A percentile compares a stretch with the other conserved stretches of the same genome.
Conservation (phyloP, 352 stramenopile genomes). For the Globisporangium radiosum region DNA sequence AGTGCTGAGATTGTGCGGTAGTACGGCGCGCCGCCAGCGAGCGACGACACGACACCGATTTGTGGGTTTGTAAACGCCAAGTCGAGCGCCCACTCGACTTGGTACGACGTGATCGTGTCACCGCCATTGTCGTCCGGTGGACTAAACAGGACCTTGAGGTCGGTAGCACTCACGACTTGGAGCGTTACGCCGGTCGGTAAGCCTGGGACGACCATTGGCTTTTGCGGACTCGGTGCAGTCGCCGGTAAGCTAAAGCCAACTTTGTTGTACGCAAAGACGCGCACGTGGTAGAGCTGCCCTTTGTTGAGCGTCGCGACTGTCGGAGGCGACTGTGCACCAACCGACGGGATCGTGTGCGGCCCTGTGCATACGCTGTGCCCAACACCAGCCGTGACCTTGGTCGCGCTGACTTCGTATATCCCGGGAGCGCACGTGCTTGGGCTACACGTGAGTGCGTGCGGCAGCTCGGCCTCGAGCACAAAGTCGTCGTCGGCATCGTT, state of each 20-base stretch:
- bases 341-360: conserved; percentile 65
- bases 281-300: conserved; percentile 90
- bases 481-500: conserved; percentile 83
- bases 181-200: conserved; percentile 67
- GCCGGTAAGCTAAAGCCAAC: conserved; percentile 86
- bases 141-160: conserved; percentile 88
- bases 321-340: conserved; percentile 58
- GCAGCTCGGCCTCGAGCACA: conserved; percentile 24
- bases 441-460: conserved; percentile 20
- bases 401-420: conserved; percentile 39
- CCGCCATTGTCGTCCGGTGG: conserved; percentile 78
- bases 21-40: conserved; percentile 58
- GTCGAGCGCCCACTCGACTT: conserved; percentile 89
- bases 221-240: conserved; percentile 43
- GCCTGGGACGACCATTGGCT: conserved; percentile 75
- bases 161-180: conserved; percentile 65
- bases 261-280: conserved; percentile 93
- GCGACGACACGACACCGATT: conserved; percentile 31
- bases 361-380: conserved; percentile 74
- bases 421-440: conserved; percentile 16
- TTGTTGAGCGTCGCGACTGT: conserved; percentile 64
- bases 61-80: conserved; percentile 56
- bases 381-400: conserved; percentile 62
- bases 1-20: conserved; percentile 48
- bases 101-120: conserved; percentile 85